Evolutionary conservation across 208 protist species (phyloP).

Genomic region (Wallacemonas sp.): DNA sequence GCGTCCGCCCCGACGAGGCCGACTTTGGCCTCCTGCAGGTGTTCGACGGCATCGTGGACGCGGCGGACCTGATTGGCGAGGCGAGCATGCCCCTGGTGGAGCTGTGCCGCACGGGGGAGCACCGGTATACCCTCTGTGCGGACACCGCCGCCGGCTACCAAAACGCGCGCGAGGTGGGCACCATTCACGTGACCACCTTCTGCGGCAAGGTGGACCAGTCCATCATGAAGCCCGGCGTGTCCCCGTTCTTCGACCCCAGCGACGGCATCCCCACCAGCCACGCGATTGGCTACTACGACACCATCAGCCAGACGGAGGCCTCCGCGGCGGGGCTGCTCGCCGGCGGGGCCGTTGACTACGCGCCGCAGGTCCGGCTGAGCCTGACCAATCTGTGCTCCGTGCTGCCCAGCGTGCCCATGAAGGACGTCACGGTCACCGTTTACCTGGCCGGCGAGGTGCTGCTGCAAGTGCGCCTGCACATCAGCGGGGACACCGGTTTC

Average conservation of each 20-base stretch:
- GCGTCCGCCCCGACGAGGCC: conserved; percentile 31
- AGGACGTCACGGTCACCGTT: conserved; percentile 49
- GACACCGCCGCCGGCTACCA: conserved; percentile 1
- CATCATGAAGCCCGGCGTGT: conserved; percentile 15
- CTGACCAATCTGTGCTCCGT: conserved; percentile 60
- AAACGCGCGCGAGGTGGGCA: conserved; percentile 16
- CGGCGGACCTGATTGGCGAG: conserved; percentile 71
- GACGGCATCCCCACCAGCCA: conserved; percentile 7
- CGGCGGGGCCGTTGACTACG: conserved; percentile 1
- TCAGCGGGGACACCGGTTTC: conserved; percentile 30
- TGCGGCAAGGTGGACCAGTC: conserved; percentile 12
- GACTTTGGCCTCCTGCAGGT: conserved; percentile 39
- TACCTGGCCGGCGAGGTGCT: conserved; percentile 44
- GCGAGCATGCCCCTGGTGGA: conserved; percentile 55
- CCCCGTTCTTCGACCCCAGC: conserved; percentile 15
- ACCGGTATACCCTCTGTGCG: conserved; percentile 40
- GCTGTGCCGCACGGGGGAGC: conserved; percentile 50
- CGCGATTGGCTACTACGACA: conserved; percentile 16
- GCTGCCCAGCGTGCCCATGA: conserved; percentile 33
- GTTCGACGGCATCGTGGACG: conserved; percentile 77
- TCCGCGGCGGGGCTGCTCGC: neutral
- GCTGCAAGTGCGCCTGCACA: conserved; percentile 36
- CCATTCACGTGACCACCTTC: conserved; percentile 17
- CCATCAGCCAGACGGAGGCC: neutral
- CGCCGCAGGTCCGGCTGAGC: conserved; percentile 49